Percentiles rank a stretch among this genome's conserved stretches.
Evolutionary conservation across 306 rosid species (phyloP).

Genomic region (Styphnolobium japonicum): DNA sequence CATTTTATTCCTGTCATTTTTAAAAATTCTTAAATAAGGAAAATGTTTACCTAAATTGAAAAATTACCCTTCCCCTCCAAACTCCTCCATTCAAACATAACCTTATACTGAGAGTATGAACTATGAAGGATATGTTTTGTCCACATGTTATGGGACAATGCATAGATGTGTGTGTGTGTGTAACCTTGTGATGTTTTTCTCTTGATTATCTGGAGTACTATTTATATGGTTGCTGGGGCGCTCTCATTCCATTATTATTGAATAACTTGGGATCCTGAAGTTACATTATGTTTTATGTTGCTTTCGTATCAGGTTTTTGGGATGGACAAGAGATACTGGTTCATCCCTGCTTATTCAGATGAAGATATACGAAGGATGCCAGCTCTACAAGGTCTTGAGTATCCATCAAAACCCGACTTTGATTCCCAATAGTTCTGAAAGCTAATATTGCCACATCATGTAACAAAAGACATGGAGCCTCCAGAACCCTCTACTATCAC

Average conservation of each 20-base stretch:
- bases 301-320: slow-evolving; percentile 78
- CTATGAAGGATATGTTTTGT: too few species aligned
- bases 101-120: too few species aligned
- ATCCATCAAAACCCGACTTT: slow-evolving; percentile 88
- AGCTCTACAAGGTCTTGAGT: slow-evolving; percentile 92
- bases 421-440: slow-evolving; percentile 76
- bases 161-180: neutral
- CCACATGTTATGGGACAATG: too few species aligned
- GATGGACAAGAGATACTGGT: slow-evolving; percentile 82
- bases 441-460: slow-evolving; percentile 20
- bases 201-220: neutral
- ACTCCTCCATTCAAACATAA: too few species aligned
- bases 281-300: slow-evolving; percentile 8
- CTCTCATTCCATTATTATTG: neutral
- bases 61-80: too few species aligned
- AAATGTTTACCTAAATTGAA: too few species aligned
- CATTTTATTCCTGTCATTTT: too few species aligned
- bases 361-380: slow-evolving; percentile 90
- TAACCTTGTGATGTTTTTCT: neutral
- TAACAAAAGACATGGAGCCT: slow-evolving; percentile 30
- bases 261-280: neutral
- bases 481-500: slow-evolving; percentile 19
- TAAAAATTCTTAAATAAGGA: too few species aligned
- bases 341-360: slow-evolving; percentile 88
- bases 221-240: neutral